Conservation (phyloP, 1,284 basidiomycete species). For the Dichomitus squalens region DNA sequence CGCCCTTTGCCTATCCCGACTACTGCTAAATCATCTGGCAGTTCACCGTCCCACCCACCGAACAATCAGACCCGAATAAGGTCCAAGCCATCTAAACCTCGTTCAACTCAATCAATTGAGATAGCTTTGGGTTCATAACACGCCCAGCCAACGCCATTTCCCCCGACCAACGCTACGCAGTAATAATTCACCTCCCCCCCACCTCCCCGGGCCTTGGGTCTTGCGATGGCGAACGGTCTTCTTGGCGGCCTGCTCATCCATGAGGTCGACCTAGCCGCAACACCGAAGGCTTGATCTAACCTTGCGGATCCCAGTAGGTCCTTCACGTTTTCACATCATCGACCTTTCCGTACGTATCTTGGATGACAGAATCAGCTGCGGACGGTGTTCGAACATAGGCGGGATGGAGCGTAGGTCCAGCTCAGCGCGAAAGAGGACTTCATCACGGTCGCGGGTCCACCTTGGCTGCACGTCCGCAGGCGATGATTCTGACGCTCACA, state of each 20-base stretch:
- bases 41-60: conserved; percentile 1
- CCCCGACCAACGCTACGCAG: too few species aligned
- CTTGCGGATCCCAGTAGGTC: conserved; percentile 1
- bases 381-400: too few species aligned
- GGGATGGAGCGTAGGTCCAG: neutral
- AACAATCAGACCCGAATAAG: neutral
- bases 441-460: conserved; percentile 10
- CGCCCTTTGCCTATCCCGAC: neutral
- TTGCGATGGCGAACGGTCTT: conserved; percentile 8
- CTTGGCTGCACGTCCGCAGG: conserved; percentile 5
- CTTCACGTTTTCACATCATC: conserved; percentile 6
- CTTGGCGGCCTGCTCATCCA: conserved; percentile 5
- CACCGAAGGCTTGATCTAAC: conserved; percentile 2
- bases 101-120: conserved; percentile 4
- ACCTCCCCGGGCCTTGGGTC: too few species aligned
- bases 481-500: neutral
- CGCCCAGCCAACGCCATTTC: conserved; percentile 2
- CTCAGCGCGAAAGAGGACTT: conserved; percentile 8
- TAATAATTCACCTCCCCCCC: neutral
- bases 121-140: conserved; percentile 2
- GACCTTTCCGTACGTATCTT: conserved; percentile 1
- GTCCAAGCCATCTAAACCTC: neutral
- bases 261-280: conserved; percentile 1
- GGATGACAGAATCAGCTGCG: neutral
- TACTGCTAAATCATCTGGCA: neutral